phyloP scores from a whole-genome alignment of 2,329 filamentous ascomycete species.

The Apiospora arundinis region DNA sequence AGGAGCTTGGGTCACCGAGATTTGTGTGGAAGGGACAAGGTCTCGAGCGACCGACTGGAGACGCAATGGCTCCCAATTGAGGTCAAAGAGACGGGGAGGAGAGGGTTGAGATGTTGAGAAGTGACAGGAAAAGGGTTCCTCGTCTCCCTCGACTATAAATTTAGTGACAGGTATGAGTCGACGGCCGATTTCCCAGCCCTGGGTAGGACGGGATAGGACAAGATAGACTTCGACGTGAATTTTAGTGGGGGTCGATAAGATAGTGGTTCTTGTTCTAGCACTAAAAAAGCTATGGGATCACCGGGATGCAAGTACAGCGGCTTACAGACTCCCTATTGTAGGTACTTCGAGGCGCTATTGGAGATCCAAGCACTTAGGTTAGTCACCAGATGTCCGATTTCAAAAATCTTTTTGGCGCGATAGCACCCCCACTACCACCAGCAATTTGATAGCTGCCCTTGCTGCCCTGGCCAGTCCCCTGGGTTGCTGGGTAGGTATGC shows the following conservation, averaged over 20 bases:
- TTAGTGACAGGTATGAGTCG: conserved; percentile 26
- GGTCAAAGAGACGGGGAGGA: not conserved
- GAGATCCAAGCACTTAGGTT: no score
- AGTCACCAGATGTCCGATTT: conserved; percentile 10
- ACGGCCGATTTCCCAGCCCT: conserved; percentile 9
- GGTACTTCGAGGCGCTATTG: not conserved
- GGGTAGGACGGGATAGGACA: conserved; percentile 1
- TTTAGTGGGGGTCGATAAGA: conserved; percentile 27
- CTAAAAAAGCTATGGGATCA: no score
- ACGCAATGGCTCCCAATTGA: conserved; percentile 18
- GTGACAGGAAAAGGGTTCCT: conserved; percentile 16
- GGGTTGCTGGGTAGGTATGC: no score
- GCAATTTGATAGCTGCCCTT: not conserved
- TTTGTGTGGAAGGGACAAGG: conserved; percentile 1
- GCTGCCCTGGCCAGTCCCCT: no score
- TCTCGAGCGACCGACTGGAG: conserved; percentile 16
- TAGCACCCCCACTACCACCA: not conserved
- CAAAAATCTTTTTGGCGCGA: conserved; percentile 10
- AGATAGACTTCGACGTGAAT: conserved; percentile 15
- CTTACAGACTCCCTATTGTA: not conserved
- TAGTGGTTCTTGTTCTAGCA: conserved; percentile 17
- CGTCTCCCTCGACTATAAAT: conserved; percentile 13
- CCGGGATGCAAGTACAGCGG: not conserved
- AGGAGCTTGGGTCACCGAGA: conserved; percentile 18
- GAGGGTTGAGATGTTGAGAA: conserved; percentile 10